Conservation (phyloP, 768 basidiomycete species). For the Rhizopogon rudus region DNA sequence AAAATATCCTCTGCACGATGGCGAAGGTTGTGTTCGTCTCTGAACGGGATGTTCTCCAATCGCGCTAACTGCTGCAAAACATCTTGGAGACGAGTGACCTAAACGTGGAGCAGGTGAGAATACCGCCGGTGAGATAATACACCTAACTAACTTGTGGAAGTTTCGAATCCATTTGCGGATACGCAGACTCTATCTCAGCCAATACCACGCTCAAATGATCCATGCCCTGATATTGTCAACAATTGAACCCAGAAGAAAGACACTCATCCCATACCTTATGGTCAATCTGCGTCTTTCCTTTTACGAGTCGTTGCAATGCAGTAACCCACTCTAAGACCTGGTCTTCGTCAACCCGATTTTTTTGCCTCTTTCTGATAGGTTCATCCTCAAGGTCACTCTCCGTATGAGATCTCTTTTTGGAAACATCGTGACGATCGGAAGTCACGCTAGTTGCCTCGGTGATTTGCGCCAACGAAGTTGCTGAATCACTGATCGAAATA, state of each 20-base stretch:
- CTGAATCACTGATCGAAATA: background rate
- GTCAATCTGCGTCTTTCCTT: slow-evolving; percentile 17
- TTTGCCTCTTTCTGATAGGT: background rate
- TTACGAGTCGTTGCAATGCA: slow-evolving; percentile 25
- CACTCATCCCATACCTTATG: slow-evolving; percentile 10
- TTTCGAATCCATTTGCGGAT: slow-evolving; percentile 5
- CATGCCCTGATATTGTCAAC: slow-evolving; percentile 14
- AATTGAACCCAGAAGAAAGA: background rate
- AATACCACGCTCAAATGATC: slow-evolving; percentile 22
- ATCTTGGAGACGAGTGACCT: slow-evolving; percentile 17
- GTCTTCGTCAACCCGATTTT: slow-evolving; percentile 1
- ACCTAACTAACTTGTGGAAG: slow-evolving; percentile 12
- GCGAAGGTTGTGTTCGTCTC: slow-evolving; percentile 23
- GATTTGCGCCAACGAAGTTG: background rate
- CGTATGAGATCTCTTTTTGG: background rate
- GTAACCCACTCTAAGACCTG: slow-evolving; percentile 14
- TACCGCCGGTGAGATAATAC: background rate
- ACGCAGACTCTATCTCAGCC: slow-evolving; percentile 26
- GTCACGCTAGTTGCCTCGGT: background rate
- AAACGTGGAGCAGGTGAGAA: background rate
- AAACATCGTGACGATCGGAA: background rate
- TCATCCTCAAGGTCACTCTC: background rate
- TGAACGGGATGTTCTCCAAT: slow-evolving; percentile 25
- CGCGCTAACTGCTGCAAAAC: slow-evolving; percentile 19
- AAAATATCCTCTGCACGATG: slow-evolving; percentile 13